Conservation (phyloP, 1,284 basidiomycete genomes). For the Ustilago xerochloae region DNA sequence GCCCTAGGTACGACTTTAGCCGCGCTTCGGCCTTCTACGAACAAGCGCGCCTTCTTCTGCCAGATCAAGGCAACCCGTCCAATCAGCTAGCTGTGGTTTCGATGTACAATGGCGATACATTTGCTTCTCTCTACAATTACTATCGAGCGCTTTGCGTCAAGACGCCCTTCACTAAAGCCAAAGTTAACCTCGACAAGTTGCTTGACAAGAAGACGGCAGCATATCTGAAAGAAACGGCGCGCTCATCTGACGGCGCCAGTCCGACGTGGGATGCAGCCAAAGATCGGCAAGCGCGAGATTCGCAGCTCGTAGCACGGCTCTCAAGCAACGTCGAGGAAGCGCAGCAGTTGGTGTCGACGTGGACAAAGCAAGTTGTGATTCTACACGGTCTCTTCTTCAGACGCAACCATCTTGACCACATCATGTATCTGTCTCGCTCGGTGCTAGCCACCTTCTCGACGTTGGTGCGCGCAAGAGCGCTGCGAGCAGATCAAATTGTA, state of each 20-base stretch:
- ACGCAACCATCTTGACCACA: slow-evolving; percentile 42
- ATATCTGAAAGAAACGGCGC: slow-evolving; percentile 30
- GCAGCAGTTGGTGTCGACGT: slow-evolving; percentile 23
- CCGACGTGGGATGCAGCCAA: slow-evolving; percentile 28
- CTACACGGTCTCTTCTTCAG: slow-evolving; percentile 60
- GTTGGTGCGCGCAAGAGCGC: slow-evolving; percentile 33
- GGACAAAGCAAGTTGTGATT: slow-evolving; percentile 48
- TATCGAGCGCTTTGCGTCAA: slow-evolving; percentile 89
- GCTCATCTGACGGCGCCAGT: slow-evolving; percentile 12
- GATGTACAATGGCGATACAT: slow-evolving; percentile 83
- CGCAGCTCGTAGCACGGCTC: slow-evolving; percentile 24
- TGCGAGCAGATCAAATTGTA: slow-evolving; percentile 60
- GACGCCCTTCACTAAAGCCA: slow-evolving; percentile 85
- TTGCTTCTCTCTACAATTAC: slow-evolving; percentile 84
- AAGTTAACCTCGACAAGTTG: slow-evolving; percentile 81
- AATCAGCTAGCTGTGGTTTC: slow-evolving; percentile 95
- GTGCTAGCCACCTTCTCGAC: slow-evolving; percentile 47
- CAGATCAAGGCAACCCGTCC: slow-evolving; percentile 76
- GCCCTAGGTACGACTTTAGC: slow-evolving; percentile 50
- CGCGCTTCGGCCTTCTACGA: slow-evolving; percentile 59
- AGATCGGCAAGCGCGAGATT: slow-evolving; percentile 25
- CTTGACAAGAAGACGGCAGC: slow-evolving; percentile 46
- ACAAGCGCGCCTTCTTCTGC: slow-evolving; percentile 59
- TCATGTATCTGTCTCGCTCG: slow-evolving; percentile 50
- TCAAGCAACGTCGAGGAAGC: slow-evolving; percentile 22